Evolutionary conservation across 345 rosid genomes (phyloP), one percentile per base, ranked within the genome.

Genomic region (Iberis pinnata): DNA sequence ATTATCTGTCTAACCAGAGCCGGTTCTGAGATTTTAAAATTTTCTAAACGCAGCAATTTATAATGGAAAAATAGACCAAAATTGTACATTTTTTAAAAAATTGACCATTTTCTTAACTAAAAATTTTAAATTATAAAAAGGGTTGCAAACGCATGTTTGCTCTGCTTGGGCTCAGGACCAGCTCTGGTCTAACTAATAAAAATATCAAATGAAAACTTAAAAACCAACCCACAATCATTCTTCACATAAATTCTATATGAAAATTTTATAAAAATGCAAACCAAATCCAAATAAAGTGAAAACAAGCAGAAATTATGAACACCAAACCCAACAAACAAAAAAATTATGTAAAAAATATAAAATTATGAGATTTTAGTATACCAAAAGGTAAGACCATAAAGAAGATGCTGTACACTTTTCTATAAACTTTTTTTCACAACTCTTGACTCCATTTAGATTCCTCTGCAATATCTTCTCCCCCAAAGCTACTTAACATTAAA

Each of bases 321-420:
- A 66, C 20, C 48, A 58, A 51, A 58, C 49, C 70, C 53, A 32
- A 53, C 4, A 22, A 22, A 22, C 25, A 38, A 27, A 43, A 36
- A 37, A n/a, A n/a, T 18, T 51, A 38, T 12, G 12, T 53, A 43
- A 18, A 53, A 14, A 46, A 1, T 46, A 56, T 45, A 44, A 52
- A 45, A 26, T 3, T 14, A 18, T 36, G 44, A 22, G 12, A 33
- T 16, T 26, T 1, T 9, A 9, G 49, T 58, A 58, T 58, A 66
- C 2, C 25, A 35, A 50, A 50, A 29, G 15, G 39, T 11, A 65
- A 39, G n/a, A 39, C 49, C 38, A 52, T 29, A 52, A 51, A 20
- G 52, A 56, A 49, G 43, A 45, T 60, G 50, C 66, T 67, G 61
- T 60, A 67, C 71, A 67, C 25, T 31, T 60, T 39, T 38, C 35